These are phyloP conservation scores for Coemansia nantahalensis DNA, from an alignment of 192 early-diverging fungal species.

Conservation along the genomic window DNA sequence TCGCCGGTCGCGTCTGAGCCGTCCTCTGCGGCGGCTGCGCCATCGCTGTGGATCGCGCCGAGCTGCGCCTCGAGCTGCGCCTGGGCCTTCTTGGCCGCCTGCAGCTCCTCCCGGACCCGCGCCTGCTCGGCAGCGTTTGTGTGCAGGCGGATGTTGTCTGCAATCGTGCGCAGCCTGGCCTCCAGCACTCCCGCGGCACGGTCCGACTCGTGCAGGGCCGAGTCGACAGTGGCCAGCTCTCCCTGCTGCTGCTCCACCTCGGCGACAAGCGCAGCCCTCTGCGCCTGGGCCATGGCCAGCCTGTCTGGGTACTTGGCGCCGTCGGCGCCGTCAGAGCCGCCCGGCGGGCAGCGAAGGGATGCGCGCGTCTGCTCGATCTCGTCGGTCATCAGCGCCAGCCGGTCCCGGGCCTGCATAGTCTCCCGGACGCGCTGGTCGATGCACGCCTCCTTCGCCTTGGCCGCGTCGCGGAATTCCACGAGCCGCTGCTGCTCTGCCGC, in stretches of 20 bases:
- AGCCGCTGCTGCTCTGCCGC: conserved; percentile 16
- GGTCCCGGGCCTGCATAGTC: conserved; percentile 31
- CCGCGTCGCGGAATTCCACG: conserved; percentile 32
- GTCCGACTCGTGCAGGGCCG: conserved; percentile 51
- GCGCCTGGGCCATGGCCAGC: conserved; percentile 27
- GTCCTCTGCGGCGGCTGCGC: background rate
- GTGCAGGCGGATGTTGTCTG: conserved; percentile 39
- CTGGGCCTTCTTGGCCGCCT: conserved; percentile 25
- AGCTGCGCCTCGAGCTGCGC: conserved; percentile 30
- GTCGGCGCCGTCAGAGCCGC: no score
- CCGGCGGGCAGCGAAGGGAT: conserved; percentile 24
- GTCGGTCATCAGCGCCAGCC: conserved; percentile 24
- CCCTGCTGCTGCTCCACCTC: conserved; percentile 26
- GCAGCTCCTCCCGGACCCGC: conserved; percentile 40
- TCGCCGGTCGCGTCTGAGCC: conserved; percentile 2
- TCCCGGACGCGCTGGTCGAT: conserved; percentile 34
- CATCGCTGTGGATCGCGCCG: conserved; percentile 26
- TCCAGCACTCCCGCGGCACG: conserved; percentile 41
- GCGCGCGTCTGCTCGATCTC: conserved; percentile 32
- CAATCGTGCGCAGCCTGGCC: conserved; percentile 37
- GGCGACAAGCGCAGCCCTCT: conserved; percentile 39
- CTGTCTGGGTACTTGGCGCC: conserved; percentile 25
- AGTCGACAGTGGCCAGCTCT: conserved; percentile 45
- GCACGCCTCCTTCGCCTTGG: conserved; percentile 13
- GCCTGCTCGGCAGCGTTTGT: conserved; percentile 36